phyloP scores from a whole-genome alignment of 1,284 basidiomycete species.

The Leccinum holopus region DNA sequence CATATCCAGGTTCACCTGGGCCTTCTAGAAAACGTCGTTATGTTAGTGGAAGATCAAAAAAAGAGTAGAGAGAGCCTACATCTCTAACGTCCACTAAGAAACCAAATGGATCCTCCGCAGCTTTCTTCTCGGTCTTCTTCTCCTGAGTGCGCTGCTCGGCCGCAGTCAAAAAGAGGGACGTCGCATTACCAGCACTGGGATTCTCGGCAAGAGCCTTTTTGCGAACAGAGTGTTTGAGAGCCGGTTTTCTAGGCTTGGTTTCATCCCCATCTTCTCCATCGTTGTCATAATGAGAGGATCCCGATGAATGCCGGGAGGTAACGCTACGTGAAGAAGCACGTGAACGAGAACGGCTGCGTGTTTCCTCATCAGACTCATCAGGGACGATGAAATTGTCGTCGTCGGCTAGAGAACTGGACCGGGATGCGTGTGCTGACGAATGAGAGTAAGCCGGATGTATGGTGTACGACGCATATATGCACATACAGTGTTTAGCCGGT shows the following conservation, averaged over 20 bases:
- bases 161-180: slow-evolving; percentile 70
- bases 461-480: background rate
- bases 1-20: slow-evolving; percentile 87
- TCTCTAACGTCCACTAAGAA: slow-evolving; percentile 81
- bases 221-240: slow-evolving; percentile 25
- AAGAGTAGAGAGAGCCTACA: slow-evolving; percentile 42
- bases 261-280: slow-evolving; percentile 34
- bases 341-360: slow-evolving; percentile 41
- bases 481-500: slow-evolving; percentile 50
- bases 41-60: background rate
- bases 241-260: slow-evolving; percentile 38
- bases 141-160: slow-evolving; percentile 79
- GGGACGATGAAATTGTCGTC: slow-evolving; percentile 70
- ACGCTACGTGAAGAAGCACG: slow-evolving; percentile 39
- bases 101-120: slow-evolving; percentile 76
- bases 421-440: slow-evolving; percentile 36
- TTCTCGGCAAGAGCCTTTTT: slow-evolving; percentile 32
- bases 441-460: slow-evolving; percentile 5
- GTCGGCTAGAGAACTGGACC: slow-evolving; percentile 40
- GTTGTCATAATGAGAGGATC: slow-evolving; percentile 29
- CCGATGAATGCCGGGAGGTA: slow-evolving; percentile 45
- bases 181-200: slow-evolving; percentile 22
- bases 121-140: slow-evolving; percentile 82
- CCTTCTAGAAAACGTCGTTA: slow-evolving; percentile 55
- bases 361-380: slow-evolving; percentile 55